Evolutionary conservation across 257 asterid species (phyloP).

Genomic region (Ajuga chamaepitys): DNA sequence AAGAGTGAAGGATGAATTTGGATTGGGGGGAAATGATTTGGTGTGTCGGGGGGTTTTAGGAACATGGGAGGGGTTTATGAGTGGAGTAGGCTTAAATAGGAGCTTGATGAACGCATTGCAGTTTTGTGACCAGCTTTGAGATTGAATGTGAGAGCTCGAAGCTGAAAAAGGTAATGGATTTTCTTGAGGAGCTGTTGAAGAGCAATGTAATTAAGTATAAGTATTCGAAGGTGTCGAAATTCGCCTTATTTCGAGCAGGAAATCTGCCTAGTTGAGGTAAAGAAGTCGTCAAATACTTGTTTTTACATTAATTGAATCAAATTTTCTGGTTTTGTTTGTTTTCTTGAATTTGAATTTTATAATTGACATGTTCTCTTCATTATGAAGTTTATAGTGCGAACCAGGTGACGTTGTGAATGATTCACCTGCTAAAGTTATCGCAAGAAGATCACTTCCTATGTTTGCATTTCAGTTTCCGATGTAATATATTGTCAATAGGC

Average conservation of each 20-base stretch:
- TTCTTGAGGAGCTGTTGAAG: conserved; percentile 53
- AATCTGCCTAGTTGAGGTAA: conserved; percentile 45
- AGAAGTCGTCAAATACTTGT: background rate
- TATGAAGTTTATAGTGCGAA: no score
- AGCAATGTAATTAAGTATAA: conserved; percentile 46
- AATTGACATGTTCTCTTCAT: background rate
- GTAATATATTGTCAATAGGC: no score
- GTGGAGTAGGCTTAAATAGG: conserved; percentile 78
- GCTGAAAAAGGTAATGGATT: conserved; percentile 54
- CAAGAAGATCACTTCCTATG: no score
- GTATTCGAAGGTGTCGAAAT: conserved; percentile 53
- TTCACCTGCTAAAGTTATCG: no score
- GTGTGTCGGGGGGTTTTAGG: conserved; percentile 71
- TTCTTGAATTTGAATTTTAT: background rate
- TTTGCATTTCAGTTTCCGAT: no score
- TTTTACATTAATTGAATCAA: background rate
- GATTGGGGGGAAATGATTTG: conserved; percentile 37
- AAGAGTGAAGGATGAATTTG: conserved; percentile 52
- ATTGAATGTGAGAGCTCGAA: conserved; percentile 75
- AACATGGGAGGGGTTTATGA: conserved; percentile 71
- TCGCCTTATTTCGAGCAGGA: conserved; percentile 63
- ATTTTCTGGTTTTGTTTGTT: background rate
- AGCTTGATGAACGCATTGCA: conserved; percentile 65
- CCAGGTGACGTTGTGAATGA: no score
- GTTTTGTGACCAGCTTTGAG: conserved; percentile 69